phyloP scores from a whole-genome alignment of 441 rosid genomes.

The Populus hybrid region DNA sequence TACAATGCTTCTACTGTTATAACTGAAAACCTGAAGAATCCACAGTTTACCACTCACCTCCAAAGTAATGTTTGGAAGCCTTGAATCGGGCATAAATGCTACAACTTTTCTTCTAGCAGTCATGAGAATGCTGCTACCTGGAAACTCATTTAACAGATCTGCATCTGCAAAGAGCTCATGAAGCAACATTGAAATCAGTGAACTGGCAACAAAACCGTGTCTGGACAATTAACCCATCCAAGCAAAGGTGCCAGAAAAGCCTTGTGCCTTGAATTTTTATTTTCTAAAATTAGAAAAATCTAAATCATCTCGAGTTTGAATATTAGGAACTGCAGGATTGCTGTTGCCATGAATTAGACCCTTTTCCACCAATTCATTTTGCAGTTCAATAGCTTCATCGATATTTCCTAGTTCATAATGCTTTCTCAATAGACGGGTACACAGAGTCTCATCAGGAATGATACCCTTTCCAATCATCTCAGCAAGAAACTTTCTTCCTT shows the following conservation, averaged over 20 bases:
- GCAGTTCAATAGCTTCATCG: constrained; percentile 51
- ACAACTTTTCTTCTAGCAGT: background rate
- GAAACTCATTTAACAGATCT: background rate
- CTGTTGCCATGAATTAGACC: constrained; percentile 33
- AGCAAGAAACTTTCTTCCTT: constrained; percentile 46
- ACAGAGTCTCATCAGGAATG: constrained; percentile 58
- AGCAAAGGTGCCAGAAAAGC: constrained; percentile 6
- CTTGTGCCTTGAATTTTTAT: constrained; percentile 12
- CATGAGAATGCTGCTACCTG: background rate
- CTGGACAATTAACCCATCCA: background rate
- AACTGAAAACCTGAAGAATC: background rate
- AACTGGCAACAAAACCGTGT: background rate
- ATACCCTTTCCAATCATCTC: constrained; percentile 65
- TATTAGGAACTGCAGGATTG: constrained; percentile 27
- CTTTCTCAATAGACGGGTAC: constrained; percentile 51
- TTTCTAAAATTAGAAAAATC: constrained; percentile 8
- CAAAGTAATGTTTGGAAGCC: background rate
- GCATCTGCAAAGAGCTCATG: background rate
- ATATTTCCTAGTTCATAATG: constrained; percentile 49
- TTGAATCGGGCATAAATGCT: background rate
- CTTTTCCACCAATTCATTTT: constrained; percentile 41
- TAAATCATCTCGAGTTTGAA: constrained; percentile 27
- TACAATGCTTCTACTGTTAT: background rate
- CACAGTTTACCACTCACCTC: constrained; percentile 8
- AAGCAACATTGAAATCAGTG: background rate